phyloP scores from a whole-genome alignment of 768 basidiomycete species.

The Russula vinacea region DNA sequence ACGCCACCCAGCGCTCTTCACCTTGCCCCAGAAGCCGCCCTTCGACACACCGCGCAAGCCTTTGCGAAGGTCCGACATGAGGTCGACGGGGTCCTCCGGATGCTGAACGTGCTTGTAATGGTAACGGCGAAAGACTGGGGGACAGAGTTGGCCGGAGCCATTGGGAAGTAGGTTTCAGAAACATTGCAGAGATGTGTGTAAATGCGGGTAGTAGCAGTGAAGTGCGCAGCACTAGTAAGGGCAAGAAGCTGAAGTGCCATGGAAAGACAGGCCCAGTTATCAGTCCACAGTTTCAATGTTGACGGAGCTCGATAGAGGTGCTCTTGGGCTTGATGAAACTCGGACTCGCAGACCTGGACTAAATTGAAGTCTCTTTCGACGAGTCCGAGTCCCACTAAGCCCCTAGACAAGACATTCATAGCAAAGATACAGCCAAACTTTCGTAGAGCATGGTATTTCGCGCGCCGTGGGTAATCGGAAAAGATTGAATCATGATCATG shows the following conservation, averaged over 20 bases:
- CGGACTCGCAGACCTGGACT: too few relatives aligned
- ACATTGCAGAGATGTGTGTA: constrained; percentile 11
- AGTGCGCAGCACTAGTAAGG: constrained; percentile 19
- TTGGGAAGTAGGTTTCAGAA: neutral
- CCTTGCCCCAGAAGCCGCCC: constrained; percentile 10
- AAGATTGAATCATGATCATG: too few relatives aligned
- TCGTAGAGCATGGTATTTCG: too few relatives aligned
- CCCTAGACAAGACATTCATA: too few relatives aligned
- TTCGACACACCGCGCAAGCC: constrained; percentile 7
- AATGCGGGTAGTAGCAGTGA: neutral
- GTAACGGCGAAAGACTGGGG: constrained; percentile 4
- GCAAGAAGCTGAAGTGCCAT: neutral
- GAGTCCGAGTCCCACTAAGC: too few relatives aligned
- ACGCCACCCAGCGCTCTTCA: constrained; percentile 18
- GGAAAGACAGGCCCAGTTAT: constrained; percentile 2
- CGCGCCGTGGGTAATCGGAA: too few relatives aligned
- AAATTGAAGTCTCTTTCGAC: too few relatives aligned
- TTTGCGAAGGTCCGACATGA: constrained; percentile 8
- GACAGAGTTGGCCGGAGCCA: neutral
- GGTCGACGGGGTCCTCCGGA: constrained; percentile 1
- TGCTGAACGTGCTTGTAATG: constrained; percentile 7
- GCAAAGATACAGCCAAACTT: too few relatives aligned
- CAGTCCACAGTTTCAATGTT: neutral
- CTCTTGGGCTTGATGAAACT: too few relatives aligned
- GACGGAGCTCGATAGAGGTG: neutral